These are phyloP conservation scores for Exophiala spinifera DNA, from an alignment of 2,329 filamentous ascomycete genomes.

Conservation along the genomic window DNA sequence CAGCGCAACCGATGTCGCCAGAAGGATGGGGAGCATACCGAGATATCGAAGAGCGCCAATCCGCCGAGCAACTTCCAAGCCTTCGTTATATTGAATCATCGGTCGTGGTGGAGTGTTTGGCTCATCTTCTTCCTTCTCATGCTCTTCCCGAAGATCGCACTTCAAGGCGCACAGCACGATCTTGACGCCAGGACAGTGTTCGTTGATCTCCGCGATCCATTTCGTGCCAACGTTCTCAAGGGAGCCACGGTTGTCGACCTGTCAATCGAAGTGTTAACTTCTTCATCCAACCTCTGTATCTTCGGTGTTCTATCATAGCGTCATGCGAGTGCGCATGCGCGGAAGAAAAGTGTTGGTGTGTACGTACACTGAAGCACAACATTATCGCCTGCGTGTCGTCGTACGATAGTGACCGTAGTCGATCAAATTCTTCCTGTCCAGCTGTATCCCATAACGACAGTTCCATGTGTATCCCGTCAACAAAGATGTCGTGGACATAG, in stretches of 20 bases:
- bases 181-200: slow-evolving; percentile 94
- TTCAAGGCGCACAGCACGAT: slow-evolving; percentile 94
- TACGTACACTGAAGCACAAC: slow-evolving; percentile 83
- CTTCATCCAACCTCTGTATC: background rate
- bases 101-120: slow-evolving; percentile 37
- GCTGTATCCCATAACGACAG: slow-evolving; percentile 97
- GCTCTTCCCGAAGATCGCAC: slow-evolving; percentile 86
- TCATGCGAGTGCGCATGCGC: too few species aligned
- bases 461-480: slow-evolving; percentile 95
- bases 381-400: slow-evolving; percentile 98
- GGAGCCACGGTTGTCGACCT: slow-evolving; percentile 89
- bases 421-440: slow-evolving; percentile 98
- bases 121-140: slow-evolving; percentile 64
- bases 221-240: slow-evolving; percentile 98
- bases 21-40: slow-evolving; percentile 44
- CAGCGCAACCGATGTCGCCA: background rate
- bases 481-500: slow-evolving; percentile 98
- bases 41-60: slow-evolving; percentile 93
- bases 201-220: slow-evolving; percentile 96
- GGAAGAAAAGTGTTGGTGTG: background rate
- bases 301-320: too few species aligned
- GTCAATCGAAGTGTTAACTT: slow-evolving; percentile 7
- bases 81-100: slow-evolving; percentile 81
- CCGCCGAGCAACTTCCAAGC: slow-evolving; percentile 82
- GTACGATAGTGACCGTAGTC: slow-evolving; percentile 90